Conservation (phyloP, 352 stramenopile genomes). For the Phytophthora megakarya region DNA sequence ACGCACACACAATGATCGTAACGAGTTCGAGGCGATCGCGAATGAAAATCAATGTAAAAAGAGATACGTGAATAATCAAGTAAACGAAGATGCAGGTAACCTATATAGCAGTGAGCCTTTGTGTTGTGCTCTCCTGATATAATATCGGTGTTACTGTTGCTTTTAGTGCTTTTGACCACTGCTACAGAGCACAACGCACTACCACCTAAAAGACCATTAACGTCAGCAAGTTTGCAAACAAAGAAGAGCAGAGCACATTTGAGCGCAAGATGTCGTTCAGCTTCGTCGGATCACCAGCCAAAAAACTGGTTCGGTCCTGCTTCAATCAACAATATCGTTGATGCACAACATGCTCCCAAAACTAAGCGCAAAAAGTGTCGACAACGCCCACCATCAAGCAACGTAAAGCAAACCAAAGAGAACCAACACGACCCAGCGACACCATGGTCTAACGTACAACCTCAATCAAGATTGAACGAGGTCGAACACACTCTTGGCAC, state of each 20-base stretch:
- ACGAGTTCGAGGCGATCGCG: slow-evolving; percentile 1
- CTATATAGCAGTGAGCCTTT: background rate
- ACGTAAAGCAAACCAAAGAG: background rate
- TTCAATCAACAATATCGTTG: background rate
- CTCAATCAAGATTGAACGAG: background rate
- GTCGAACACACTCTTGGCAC: slow-evolving; percentile 1
- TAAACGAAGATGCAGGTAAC: slow-evolving; percentile 13
- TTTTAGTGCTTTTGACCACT: slow-evolving; percentile 9
- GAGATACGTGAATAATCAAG: slow-evolving; percentile 12
- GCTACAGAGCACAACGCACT: slow-evolving; percentile 28
- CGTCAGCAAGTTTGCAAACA: slow-evolving; percentile 9
- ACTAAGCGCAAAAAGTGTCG: slow-evolving; percentile 12
- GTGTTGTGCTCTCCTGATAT: background rate
- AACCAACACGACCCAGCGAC: background rate
- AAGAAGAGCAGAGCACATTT: slow-evolving; percentile 26
- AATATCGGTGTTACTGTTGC: background rate
- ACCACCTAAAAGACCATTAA: slow-evolving; percentile 29
- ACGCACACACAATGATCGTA: slow-evolving; percentile 1
- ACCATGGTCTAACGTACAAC: background rate
- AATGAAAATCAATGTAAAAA: slow-evolving; percentile 2
- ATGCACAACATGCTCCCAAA: slow-evolving; percentile 1
- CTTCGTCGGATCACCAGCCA: slow-evolving; percentile 15
- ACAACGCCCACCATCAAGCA: background rate
- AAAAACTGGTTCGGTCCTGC: slow-evolving; percentile 38
- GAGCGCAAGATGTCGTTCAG: slow-evolving; percentile 18